These are phyloP conservation scores for Carex scoparia DNA, from an alignment of 176 grass and related monocot genomes.

Conservation along the genomic window DNA sequence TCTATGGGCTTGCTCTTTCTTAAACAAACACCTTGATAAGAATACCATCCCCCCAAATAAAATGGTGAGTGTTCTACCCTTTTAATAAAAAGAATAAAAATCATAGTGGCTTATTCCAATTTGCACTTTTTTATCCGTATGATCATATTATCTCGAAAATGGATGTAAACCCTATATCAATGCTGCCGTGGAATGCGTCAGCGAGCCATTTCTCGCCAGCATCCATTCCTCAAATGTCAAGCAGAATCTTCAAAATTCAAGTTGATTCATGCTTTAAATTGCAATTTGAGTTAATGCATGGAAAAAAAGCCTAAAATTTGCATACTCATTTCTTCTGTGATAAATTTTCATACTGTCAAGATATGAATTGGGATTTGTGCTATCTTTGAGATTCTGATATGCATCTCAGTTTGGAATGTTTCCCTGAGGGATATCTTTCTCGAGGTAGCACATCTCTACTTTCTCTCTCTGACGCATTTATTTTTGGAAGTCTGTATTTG, in stretches of 20 bases:
- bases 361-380: no score
- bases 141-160: neutral
- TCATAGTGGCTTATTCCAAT: neutral
- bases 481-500: no score
- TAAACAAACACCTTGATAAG: constrained; percentile 68
- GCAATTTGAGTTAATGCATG: neutral
- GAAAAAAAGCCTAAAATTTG: neutral
- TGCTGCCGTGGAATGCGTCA: neutral
- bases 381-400: no score
- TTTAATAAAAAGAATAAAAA: neutral
- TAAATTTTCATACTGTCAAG: neutral
- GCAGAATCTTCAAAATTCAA: neutral
- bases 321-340: neutral
- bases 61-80: constrained; percentile 40
- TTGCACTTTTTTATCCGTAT: neutral
- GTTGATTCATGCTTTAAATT: neutral
- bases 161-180: neutral
- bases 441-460: no score
- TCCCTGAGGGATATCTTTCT: no score
- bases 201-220: neutral
- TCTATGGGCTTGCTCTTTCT: constrained; percentile 90
- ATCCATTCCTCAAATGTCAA: neutral
- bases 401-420: no score
- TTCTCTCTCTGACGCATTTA: no score
- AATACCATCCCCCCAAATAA: constrained; percentile 42